phyloP scores from a whole-genome alignment of 768 basidiomycete genomes.

The Mycena vitilis region DNA sequence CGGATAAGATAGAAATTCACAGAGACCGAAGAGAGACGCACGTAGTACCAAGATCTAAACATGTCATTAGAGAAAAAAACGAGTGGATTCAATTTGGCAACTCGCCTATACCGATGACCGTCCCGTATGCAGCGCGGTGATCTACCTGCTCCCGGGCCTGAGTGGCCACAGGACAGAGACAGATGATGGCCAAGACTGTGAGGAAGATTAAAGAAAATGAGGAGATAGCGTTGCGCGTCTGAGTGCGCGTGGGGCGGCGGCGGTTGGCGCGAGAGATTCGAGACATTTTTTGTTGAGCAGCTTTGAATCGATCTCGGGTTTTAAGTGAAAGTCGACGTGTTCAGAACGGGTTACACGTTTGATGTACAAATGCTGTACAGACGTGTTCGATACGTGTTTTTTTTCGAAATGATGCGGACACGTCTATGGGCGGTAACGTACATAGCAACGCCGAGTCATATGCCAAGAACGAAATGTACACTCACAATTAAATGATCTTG shows the following conservation, averaged over 20 bases:
- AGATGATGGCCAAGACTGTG: conserved; percentile 69
- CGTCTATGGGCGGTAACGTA: conserved; percentile 3
- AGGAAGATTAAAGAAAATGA: conserved; percentile 62
- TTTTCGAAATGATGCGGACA: conserved; percentile 9
- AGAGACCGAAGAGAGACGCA: conserved; percentile 43
- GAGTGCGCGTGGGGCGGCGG: conserved; percentile 22
- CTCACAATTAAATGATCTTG: conserved; percentile 24
- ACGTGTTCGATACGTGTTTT: conserved; percentile 32
- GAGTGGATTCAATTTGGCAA: conserved; percentile 8
- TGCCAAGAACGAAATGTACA: neutral
- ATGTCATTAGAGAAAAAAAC: conserved; percentile 18
- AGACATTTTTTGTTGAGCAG: conserved; percentile 60
- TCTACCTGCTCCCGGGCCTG: conserved; percentile 59
- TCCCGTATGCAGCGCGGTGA: conserved; percentile 72
- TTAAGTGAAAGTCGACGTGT: conserved; percentile 24
- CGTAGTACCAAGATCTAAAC: conserved; percentile 82
- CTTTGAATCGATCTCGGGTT: conserved; percentile 45
- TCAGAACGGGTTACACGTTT: conserved; percentile 18
- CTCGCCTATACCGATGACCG: conserved; percentile 85
- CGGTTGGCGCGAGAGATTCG: conserved; percentile 19
- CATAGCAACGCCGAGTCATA: conserved; percentile 28
- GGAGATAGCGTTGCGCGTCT: conserved; percentile 68
- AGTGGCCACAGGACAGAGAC: conserved; percentile 71
- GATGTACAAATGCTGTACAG: conserved; percentile 14
- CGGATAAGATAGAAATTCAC: conserved; percentile 24